Percentiles rank a stretch among this genome's conserved stretches.
Conservation (phyloP, 1,284 basidiomycete species). For the Sanghuangporus sanghuang region DNA sequence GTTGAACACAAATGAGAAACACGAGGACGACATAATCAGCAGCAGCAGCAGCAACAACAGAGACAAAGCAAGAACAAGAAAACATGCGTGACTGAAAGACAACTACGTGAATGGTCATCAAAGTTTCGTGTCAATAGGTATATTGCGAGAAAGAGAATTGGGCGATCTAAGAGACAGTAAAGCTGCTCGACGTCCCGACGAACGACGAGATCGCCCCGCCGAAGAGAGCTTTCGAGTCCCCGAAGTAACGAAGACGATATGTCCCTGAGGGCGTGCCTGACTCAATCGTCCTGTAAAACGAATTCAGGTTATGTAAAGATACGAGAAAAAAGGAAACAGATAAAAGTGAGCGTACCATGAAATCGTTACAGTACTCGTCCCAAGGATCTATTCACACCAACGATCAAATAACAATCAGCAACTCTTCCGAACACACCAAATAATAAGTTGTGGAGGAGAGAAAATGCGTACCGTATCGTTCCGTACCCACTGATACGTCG, state of each 20-base stretch:
- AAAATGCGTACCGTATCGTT: conserved; percentile 43
- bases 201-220: conserved; percentile 55
- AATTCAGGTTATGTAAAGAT: not conserved
- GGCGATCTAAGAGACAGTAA: conserved; percentile 37
- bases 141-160: too few species aligned
- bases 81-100: too few species aligned
- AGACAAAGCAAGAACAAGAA: too few species aligned
- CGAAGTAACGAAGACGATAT: conserved; percentile 70
- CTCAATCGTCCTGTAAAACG: conserved; percentile 56
- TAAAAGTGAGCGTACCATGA: conserved; percentile 44
- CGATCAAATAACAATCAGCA: not conserved
- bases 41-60: too few species aligned
- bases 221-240: conserved; percentile 64
- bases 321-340: not conserved
- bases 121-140: too few species aligned
- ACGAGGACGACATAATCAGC: too few species aligned
- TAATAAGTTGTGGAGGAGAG: not conserved
- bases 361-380: conserved; percentile 58
- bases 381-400: conserved; percentile 38
- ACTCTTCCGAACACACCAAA: not conserved
- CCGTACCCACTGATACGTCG: conserved; percentile 63
- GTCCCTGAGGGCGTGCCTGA: conserved; percentile 52
- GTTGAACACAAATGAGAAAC: too few species aligned
- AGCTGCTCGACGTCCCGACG: conserved; percentile 54
- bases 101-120: too few species aligned